A percentile compares a stretch with the other conserved stretches of the same genome.
Evolutionary conservation across 2,329 filamentous ascomycete genomes (phyloP).

Genomic region (Epichloe elymi): DNA sequence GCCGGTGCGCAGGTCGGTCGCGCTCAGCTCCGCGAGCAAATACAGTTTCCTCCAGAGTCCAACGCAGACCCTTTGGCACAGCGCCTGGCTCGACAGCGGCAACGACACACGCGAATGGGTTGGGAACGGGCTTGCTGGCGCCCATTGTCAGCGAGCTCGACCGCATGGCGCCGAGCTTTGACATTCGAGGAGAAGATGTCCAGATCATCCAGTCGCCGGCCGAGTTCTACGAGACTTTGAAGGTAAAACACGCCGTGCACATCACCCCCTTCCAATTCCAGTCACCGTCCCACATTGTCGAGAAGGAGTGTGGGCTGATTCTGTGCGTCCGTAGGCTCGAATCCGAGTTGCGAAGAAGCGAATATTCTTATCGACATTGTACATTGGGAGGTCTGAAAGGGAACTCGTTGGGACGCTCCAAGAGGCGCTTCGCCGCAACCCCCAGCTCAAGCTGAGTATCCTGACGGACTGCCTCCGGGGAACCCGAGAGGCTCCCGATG

Average conservation of each 20-base stretch:
- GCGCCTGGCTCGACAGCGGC: constrained; percentile 20
- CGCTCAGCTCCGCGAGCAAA: constrained; percentile 6
- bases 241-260: constrained; percentile 37
- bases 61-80: constrained; percentile 27
- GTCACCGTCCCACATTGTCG: too few relatives aligned
- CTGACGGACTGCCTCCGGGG: constrained; percentile 84
- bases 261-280: too few relatives aligned
- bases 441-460: constrained; percentile 69
- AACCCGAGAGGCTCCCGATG: constrained; percentile 74
- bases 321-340: constrained; percentile 42
- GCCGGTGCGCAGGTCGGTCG: constrained; percentile 17
- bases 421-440: constrained; percentile 60
- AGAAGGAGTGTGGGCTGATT: too few relatives aligned
- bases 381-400: constrained; percentile 86
- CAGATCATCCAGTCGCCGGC: constrained; percentile 63
- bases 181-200: constrained; percentile 69
- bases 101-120: constrained; percentile 13
- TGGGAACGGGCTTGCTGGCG: constrained; percentile 28
- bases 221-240: constrained; percentile 87
- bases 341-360: constrained; percentile 66
- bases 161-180: constrained; percentile 79
- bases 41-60: constrained; percentile 16
- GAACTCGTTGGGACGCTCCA: constrained; percentile 74
- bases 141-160: constrained; percentile 63
- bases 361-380: constrained; percentile 90